Evolutionary conservation across 2,329 filamentous ascomycete species (phyloP).

Genomic region (Pleoardoris graminearum): DNA sequence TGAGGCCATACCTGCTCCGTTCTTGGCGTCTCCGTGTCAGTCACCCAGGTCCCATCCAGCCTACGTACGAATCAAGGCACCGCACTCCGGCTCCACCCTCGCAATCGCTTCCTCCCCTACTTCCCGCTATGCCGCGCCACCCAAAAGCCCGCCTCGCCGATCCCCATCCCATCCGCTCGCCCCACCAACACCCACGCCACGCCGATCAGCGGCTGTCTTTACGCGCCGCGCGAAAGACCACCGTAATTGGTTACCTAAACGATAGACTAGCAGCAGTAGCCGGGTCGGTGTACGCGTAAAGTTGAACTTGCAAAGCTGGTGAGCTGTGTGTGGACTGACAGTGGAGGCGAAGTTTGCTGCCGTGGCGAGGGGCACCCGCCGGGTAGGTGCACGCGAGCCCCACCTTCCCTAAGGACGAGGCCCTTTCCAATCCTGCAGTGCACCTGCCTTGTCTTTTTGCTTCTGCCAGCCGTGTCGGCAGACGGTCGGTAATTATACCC

Average conservation of each 20-base stretch:
- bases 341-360: neutral
- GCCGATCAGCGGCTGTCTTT: constrained; percentile 22
- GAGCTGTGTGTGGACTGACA: neutral
- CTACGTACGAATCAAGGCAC: neutral
- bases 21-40: constrained; percentile 1
- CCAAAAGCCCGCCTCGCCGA: too few species aligned
- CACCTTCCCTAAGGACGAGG: neutral
- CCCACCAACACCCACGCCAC: constrained; percentile 7
- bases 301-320: too few species aligned
- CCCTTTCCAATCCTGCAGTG: constrained; percentile 4
- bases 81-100: constrained; percentile 26
- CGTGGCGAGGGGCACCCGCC: neutral
- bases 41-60: too few species aligned
- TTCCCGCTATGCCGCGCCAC: neutral
- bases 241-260: too few species aligned
- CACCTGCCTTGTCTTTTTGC: constrained; percentile 5
- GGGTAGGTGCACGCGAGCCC: constrained; percentile 3
- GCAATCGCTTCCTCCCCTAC: constrained; percentile 21
- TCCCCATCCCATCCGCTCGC: neutral
- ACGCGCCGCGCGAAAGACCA: too few species aligned
- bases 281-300: too few species aligned
- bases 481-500: too few species aligned
- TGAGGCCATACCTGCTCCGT: neutral
- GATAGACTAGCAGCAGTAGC: too few species aligned
- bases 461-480: neutral